Percentiles rank a stretch among this genome's conserved stretches.
phyloP scores from a whole-genome alignment of 148 eudicot species.

The Spergularia bocconei region DNA sequence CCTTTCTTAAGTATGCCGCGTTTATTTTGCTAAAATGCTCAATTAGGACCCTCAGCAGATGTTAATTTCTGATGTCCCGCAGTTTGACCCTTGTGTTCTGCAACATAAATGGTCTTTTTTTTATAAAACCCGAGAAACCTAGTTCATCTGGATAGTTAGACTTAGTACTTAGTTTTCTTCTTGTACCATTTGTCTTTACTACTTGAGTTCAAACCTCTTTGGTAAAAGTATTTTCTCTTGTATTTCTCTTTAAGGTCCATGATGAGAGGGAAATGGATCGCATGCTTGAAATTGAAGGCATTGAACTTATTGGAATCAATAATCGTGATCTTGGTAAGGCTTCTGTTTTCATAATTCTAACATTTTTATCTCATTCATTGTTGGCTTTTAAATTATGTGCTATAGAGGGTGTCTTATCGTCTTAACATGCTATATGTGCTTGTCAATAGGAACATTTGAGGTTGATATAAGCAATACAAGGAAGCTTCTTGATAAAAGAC shows the following conservation, averaged over 20 bases:
- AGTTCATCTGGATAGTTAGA: background rate
- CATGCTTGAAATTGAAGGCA: constrained; percentile 77
- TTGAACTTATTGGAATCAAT: constrained; percentile 90
- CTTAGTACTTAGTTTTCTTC: background rate
- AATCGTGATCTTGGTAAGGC: constrained; percentile 80
- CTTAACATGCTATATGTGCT: constrained; percentile 3
- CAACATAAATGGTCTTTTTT: too few relatives aligned
- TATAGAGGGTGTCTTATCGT: constrained; percentile 1
- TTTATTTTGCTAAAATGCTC: background rate
- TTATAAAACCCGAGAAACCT: background rate
- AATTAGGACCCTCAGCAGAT: background rate
- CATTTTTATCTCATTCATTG: background rate
- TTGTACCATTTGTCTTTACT: background rate
- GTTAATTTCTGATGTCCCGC: background rate
- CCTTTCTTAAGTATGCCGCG: background rate
- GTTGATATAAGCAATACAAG: constrained; percentile 38
- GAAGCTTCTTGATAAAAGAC: constrained; percentile 36
- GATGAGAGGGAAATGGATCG: constrained; percentile 94
- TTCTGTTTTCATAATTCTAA: background rate
- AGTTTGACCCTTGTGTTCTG: background rate
- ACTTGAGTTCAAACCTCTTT: background rate
- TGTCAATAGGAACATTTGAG: constrained; percentile 31
- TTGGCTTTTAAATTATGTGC: background rate
- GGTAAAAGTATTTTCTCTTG: background rate
- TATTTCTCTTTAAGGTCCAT: constrained; percentile 52